A percentile compares a stretch with the other conserved stretches of the same genome.
These are phyloP conservation scores for Climacium dendroides DNA, from an alignment of 225 moss, liverwort and hornwort genomes.

Conservation along the genomic window DNA sequence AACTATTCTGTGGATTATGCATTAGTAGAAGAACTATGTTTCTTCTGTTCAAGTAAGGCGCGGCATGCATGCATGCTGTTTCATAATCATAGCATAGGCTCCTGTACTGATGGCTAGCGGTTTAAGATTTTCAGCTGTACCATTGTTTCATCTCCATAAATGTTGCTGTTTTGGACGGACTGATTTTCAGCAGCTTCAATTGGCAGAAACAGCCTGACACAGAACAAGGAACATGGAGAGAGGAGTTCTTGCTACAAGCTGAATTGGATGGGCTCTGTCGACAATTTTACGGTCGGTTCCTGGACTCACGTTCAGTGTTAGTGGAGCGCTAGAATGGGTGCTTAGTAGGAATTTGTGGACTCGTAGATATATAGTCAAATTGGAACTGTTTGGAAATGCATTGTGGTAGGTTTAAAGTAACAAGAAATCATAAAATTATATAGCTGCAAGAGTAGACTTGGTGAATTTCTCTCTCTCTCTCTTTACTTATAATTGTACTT, in stretches of 20 bases:
- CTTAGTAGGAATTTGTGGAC: conserved; percentile 54
- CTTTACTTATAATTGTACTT: neutral
- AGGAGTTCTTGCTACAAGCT: conserved; percentile 59
- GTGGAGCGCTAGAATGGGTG: conserved; percentile 88
- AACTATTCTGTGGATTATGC: conserved; percentile 30
- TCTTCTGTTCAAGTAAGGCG: conserved; percentile 35
- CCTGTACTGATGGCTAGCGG: conserved; percentile 54
- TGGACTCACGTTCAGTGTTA: conserved; percentile 97
- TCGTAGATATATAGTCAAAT: conserved; percentile 45
- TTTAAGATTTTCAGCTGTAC: conserved; percentile 39
- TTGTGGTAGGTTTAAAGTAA: conserved; percentile 48
- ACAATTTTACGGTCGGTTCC: conserved; percentile 99
- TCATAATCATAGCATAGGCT: conserved; percentile 43
- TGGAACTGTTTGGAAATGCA: conserved; percentile 54
- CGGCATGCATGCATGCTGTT: conserved; percentile 50
- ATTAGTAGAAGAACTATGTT: conserved; percentile 29
- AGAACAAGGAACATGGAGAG: conserved; percentile 68
- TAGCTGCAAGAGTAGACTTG: conserved; percentile 8
- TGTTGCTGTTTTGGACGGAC: conserved; percentile 82
- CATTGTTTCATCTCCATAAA: conserved; percentile 61
- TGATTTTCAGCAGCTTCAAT: conserved; percentile 73
- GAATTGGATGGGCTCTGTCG: conserved; percentile 12
- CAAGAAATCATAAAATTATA: conserved; percentile 10
- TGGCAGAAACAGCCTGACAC: conserved; percentile 56
- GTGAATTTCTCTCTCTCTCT: neutral